Evolutionary conservation across 2,329 filamentous ascomycete species (phyloP).

Genomic region (Penicillium sp.): DNA sequence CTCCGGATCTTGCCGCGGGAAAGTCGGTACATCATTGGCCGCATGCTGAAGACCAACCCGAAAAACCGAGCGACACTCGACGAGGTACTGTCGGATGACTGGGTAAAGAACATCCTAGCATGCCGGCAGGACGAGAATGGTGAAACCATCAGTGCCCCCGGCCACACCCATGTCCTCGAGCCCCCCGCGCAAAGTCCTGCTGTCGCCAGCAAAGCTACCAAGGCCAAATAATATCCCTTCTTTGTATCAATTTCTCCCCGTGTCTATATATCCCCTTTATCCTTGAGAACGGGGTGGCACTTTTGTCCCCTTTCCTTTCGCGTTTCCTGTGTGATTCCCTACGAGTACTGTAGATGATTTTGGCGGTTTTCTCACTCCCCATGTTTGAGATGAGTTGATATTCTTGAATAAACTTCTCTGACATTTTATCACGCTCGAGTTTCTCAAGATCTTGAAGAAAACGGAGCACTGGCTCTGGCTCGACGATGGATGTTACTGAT

Average conservation of each 20-base stretch:
- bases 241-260: slow-evolving; percentile 19
- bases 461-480: neutral
- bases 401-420: slow-evolving; percentile 2
- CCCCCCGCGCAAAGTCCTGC: slow-evolving; percentile 49
- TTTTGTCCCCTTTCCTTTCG: slow-evolving; percentile 3
- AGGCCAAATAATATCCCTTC: slow-evolving; percentile 28
- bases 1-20: slow-evolving; percentile 84
- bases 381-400: neutral
- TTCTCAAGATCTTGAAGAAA: neutral
- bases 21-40: slow-evolving; percentile 81
- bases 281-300: neutral
- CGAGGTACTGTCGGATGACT: slow-evolving; percentile 83
- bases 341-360: slow-evolving; percentile 9
- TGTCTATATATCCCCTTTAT: slow-evolving; percentile 21
- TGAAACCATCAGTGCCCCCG: slow-evolving; percentile 66
- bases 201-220: slow-evolving; percentile 35
- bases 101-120: slow-evolving; percentile 81
- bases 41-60: slow-evolving; percentile 89
- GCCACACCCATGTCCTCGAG: slow-evolving; percentile 83
- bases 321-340: slow-evolving; percentile 8
- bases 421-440: neutral
- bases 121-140: slow-evolving; percentile 77
- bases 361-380: neutral
- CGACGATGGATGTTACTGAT: neutral
- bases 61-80: slow-evolving; percentile 77